Evolutionary conservation across 345 rosid species (phyloP), one percentile per base, ranked within the genome.

Genomic region (Tarenaya hassleriana): DNA sequence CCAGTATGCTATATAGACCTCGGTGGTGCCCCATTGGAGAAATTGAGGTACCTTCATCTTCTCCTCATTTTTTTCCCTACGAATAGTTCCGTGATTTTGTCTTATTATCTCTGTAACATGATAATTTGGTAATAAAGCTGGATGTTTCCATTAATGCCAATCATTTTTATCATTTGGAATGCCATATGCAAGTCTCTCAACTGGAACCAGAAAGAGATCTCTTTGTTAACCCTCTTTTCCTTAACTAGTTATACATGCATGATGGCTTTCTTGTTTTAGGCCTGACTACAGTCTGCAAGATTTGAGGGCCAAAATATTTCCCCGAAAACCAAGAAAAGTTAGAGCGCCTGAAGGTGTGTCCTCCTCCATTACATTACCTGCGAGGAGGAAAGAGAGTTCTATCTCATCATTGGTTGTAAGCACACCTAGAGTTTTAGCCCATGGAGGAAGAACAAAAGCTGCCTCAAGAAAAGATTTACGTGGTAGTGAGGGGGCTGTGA

Each of bases 301-400:
- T 61, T 63, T 90, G 64, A 77, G 87, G 65, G 75, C 82, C 50
- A 90, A 72, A 77, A 73, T 90, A 19, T 90, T 86, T 70, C 92
- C 94, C 34, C 63, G 64, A 0, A 86, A 65, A 71, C 72, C 79
- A 63, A 80, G 61, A 74, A 90, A 82, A 50, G 76, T 75, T 50
- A 68, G 54, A 67, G 78, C 88, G 40, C 69, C 87, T 50, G 83
- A 72, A 66, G 69, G 67, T 41, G 70, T 63, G n/a, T n/a, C n/a
- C 19, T 73, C 83, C 45, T 69, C 77, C 0, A 63, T 71, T 63
- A 48, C 76, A 42, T 56, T 79, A 55, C 52, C 52, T 6, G 68
- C 71, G 55, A 82, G 77, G 71, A 84, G 94, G 65, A 90, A 86
- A 69, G 97, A 84, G 74, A 80, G 94, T 71, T 90, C 95, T 21